These are phyloP conservation scores for Cryphonectria parasitica DNA, from an alignment of 2,329 filamentous ascomycete species.

Conservation along the genomic window DNA sequence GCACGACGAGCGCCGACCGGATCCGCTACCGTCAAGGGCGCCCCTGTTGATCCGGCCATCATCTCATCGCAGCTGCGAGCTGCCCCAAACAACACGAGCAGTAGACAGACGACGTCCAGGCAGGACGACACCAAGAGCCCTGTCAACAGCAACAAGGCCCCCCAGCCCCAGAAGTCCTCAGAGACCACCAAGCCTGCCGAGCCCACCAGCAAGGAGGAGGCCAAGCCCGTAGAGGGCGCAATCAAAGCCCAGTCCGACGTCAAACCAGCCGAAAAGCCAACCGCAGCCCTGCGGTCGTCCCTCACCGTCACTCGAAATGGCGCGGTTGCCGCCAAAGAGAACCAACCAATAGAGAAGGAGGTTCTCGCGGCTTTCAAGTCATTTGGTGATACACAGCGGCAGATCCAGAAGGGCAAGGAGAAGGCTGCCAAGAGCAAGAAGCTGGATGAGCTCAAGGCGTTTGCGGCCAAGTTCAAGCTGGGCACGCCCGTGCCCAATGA, in stretches of 20 bases:
- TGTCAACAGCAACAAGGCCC: slow-evolving; percentile 39
- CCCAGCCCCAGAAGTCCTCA: slow-evolving; percentile 32
- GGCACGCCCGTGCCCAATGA: slow-evolving; percentile 90
- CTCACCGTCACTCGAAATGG: slow-evolving; percentile 45
- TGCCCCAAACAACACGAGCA: slow-evolving; percentile 35
- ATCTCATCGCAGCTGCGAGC: slow-evolving; percentile 79
- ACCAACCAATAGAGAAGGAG: slow-evolving; percentile 64
- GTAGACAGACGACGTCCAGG: slow-evolving; percentile 46
- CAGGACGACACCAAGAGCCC: slow-evolving; percentile 40
- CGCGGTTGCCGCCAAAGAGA: slow-evolving; percentile 45
- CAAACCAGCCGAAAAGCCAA: slow-evolving; percentile 31
- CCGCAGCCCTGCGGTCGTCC: slow-evolving; percentile 33
- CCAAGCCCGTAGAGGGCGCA: slow-evolving; percentile 36
- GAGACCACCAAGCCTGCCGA: slow-evolving; percentile 34
- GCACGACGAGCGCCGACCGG: slow-evolving; percentile 79
- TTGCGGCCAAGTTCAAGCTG: slow-evolving; percentile 91
- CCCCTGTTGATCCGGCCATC: slow-evolving; percentile 84
- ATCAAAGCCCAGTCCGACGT: slow-evolving; percentile 34
- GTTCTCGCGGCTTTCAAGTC: slow-evolving; percentile 66
- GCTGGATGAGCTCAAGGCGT: slow-evolving; percentile 92
- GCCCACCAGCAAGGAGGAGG: slow-evolving; percentile 38
- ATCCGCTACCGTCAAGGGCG: slow-evolving; percentile 74
- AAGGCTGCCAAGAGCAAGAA: slow-evolving; percentile 87
- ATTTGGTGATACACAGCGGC: slow-evolving; percentile 63
- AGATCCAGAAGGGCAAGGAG: slow-evolving; percentile 59